Percentiles rank a stretch among this genome's conserved stretches.
Evolutionary conservation across 2,329 filamentous ascomycete genomes (phyloP).

Genomic region (Blastomyces gilchristii): DNA sequence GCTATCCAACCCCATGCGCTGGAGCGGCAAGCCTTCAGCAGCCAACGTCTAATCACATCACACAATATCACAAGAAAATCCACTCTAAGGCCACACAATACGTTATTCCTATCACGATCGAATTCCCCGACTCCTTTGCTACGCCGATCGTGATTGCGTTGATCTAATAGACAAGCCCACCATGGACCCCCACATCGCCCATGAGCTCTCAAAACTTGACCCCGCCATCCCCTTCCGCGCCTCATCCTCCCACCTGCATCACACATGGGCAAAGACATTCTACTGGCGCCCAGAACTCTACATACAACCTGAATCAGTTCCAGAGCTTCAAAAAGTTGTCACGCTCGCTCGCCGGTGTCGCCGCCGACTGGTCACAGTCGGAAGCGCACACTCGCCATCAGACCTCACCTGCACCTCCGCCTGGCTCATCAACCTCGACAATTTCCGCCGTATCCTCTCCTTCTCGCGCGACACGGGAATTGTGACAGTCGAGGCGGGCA

Average conservation of each 20-base stretch:
- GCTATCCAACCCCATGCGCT: background rate
- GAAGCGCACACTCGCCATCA: conserved; percentile 84
- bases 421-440: conserved; percentile 91
- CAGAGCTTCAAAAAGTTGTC: conserved; percentile 75
- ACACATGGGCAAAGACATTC: conserved; percentile 92
- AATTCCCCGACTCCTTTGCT: background rate
- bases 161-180: background rate
- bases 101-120: background rate
- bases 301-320: conserved; percentile 67
- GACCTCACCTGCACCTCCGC: conserved; percentile 85
- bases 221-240: conserved; percentile 66
- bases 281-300: conserved; percentile 82
- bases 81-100: background rate
- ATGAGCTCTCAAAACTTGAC: conserved; percentile 50
- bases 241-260: conserved; percentile 60
- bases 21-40: background rate
- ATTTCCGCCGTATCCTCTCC: conserved; percentile 61
- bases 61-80: background rate
- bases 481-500: conserved; percentile 77
- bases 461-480: conserved; percentile 56
- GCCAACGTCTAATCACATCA: background rate
- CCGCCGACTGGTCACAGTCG: conserved; percentile 73
- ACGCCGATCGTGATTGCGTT: background rate
- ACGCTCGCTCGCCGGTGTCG: conserved; percentile 70
- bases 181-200: conserved; percentile 17